These are phyloP conservation scores for Cupressus sempervirens DNA, from an alignment of 75 land plant species.

Conservation along the genomic window DNA sequence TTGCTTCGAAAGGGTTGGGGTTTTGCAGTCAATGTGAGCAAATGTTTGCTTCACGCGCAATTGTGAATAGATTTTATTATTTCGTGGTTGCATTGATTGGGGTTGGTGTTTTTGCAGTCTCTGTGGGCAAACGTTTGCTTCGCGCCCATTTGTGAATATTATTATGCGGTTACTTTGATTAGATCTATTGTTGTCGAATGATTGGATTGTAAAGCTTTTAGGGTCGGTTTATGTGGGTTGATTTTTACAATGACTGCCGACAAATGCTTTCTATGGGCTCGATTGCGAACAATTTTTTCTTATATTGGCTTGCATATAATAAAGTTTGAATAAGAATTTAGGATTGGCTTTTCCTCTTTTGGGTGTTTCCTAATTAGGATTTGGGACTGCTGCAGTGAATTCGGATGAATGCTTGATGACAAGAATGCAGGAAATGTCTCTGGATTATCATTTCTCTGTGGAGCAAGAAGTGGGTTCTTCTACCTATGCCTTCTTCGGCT, in stretches of 20 bases:
- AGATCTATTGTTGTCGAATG: not conserved
- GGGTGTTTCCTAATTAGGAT: not conserved
- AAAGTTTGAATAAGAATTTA: not conserved
- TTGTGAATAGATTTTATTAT: too few relatives aligned
- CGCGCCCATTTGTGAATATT: not conserved
- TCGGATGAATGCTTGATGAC: constrained; percentile 45
- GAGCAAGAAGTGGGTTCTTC: constrained; percentile 51
- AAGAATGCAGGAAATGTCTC: constrained; percentile 44
- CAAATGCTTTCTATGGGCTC: not conserved
- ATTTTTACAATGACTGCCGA: not conserved
- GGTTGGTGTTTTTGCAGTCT: not conserved
- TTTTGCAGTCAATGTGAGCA: too few relatives aligned
- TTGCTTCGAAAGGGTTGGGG: not conserved
- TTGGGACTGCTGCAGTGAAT: constrained; percentile 24
- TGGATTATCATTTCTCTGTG: constrained; percentile 44
- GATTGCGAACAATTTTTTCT: too few relatives aligned
- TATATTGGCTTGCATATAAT: not conserved
- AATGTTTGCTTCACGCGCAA: not conserved
- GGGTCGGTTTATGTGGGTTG: not conserved
- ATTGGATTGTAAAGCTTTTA: not conserved
- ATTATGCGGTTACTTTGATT: not conserved
- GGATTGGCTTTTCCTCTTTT: not conserved
- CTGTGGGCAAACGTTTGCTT: not conserved
- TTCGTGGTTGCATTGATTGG: not conserved
- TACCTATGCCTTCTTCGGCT: constrained; percentile 42